These are phyloP conservation scores for Botrytis hyacinthi DNA, from an alignment of 2,329 filamentous ascomycete species.

Conservation along the genomic window DNA sequence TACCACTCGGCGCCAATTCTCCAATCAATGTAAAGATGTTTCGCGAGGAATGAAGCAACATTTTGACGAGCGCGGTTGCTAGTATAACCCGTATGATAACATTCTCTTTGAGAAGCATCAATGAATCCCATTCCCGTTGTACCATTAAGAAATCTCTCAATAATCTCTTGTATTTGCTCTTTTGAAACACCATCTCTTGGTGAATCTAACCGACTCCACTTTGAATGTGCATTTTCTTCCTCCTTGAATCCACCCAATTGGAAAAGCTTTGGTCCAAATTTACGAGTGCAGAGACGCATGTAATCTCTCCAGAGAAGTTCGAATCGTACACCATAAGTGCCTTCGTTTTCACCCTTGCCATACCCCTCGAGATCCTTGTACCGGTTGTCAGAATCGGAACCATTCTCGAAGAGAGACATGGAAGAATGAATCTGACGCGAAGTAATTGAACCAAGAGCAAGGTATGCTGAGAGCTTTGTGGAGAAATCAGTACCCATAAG, in stretches of 20 bases:
- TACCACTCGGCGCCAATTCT: constrained; percentile 81
- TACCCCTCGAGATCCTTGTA: constrained; percentile 46
- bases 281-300: constrained; percentile 71
- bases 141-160: constrained; percentile 63
- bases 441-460: constrained; percentile 70
- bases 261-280: constrained; percentile 67
- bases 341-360: constrained; percentile 68
- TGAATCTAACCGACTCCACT: constrained; percentile 26
- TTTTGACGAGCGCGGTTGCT: constrained; percentile 76
- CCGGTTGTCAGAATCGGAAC: constrained; percentile 39
- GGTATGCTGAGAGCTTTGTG: constrained; percentile 72
- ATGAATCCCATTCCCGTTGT: constrained; percentile 74
- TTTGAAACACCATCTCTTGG: constrained; percentile 35
- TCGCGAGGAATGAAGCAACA: constrained; percentile 70
- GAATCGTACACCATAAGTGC: constrained; percentile 66
- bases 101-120: constrained; percentile 72
- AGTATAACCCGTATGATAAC: constrained; percentile 74
- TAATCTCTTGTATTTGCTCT: constrained; percentile 46
- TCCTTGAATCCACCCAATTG: constrained; percentile 60
- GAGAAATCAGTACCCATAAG: constrained; percentile 69
- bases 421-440: constrained; percentile 69
- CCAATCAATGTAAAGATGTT: constrained; percentile 76
- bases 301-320: constrained; percentile 80
- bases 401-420: constrained; percentile 69
- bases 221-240: constrained; percentile 38